Evolutionary conservation across 2,329 filamentous ascomycete species (phyloP).

Genomic region (Aureobasidium musti): DNA sequence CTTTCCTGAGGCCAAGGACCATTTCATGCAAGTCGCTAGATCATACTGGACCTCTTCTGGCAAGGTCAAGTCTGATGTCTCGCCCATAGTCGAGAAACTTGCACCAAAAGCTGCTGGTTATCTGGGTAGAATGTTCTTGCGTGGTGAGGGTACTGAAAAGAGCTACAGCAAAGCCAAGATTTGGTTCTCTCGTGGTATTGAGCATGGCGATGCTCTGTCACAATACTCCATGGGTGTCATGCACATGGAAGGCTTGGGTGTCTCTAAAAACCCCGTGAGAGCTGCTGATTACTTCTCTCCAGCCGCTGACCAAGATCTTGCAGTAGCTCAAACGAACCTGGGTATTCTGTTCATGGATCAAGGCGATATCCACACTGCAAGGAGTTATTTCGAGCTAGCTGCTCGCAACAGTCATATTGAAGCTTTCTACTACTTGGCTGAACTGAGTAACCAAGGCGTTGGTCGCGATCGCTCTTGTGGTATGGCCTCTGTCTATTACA

Average conservation of each 20-base stretch:
- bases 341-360: conserved; percentile 85
- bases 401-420: conserved; percentile 81
- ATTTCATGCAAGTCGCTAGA: conserved; percentile 77
- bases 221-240: conserved; percentile 84
- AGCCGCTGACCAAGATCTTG: conserved; percentile 78
- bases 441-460: conserved; percentile 78
- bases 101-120: conserved; percentile 84
- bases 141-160: conserved; percentile 80
- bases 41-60: conserved; percentile 78
- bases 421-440: conserved; percentile 87
- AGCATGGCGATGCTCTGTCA: conserved; percentile 75
- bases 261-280: conserved; percentile 66
- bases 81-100: conserved; percentile 70
- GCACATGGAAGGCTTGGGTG: conserved; percentile 75
- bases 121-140: conserved; percentile 84
- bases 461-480: conserved; percentile 77
- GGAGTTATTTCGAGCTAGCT: conserved; percentile 84
- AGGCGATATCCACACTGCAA: conserved; percentile 76
- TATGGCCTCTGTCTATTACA: conserved; percentile 79
- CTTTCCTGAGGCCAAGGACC: conserved; percentile 70
- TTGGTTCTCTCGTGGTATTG: conserved; percentile 81
- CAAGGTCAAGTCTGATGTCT: conserved; percentile 69
- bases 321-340: conserved; percentile 77
- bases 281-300: conserved; percentile 76
- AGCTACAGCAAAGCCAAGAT: conserved; percentile 72